A percentile compares a stretch with the other conserved stretches of the same genome.
Conservation (phyloP, 2,329 filamentous ascomycete species). For the Chrysoporthe deuterocubensis region DNA sequence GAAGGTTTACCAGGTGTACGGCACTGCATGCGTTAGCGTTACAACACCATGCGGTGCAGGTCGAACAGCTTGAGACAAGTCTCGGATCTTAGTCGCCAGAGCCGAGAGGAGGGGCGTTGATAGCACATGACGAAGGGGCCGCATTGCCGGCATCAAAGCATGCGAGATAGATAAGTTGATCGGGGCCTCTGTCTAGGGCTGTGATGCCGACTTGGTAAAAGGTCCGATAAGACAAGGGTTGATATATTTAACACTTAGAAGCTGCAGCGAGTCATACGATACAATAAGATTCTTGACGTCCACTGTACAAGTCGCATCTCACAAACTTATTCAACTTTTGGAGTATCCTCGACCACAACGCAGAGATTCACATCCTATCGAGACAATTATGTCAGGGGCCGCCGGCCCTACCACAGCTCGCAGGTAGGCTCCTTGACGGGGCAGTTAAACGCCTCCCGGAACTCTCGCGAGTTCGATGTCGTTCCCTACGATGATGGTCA, state of each 20-base stretch:
- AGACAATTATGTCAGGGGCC: background rate
- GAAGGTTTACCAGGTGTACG: background rate
- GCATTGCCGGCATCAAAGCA: background rate
- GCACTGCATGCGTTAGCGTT: background rate
- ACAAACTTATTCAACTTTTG: background rate
- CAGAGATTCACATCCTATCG: background rate
- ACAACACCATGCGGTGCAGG: background rate
- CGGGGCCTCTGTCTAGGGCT: background rate
- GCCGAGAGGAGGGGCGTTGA: background rate
- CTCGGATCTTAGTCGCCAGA: background rate
- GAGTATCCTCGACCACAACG: background rate
- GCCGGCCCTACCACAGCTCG: constrained; percentile 63
- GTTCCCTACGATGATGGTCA: constrained; percentile 41
- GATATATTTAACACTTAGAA: background rate
- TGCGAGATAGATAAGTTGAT: background rate
- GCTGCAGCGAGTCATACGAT: background rate
- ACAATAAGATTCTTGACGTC: background rate
- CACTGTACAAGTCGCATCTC: background rate
- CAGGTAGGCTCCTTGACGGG: constrained; percentile 67
- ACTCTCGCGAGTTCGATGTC: constrained; percentile 69
- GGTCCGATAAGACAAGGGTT: background rate
- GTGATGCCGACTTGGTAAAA: background rate
- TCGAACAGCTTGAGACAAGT: background rate
- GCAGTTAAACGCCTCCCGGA: constrained; percentile 70
- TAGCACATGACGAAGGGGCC: background rate